phyloP scores from a whole-genome alignment of 2,329 filamentous ascomycete genomes.

The Alternaria ethzedia region DNA sequence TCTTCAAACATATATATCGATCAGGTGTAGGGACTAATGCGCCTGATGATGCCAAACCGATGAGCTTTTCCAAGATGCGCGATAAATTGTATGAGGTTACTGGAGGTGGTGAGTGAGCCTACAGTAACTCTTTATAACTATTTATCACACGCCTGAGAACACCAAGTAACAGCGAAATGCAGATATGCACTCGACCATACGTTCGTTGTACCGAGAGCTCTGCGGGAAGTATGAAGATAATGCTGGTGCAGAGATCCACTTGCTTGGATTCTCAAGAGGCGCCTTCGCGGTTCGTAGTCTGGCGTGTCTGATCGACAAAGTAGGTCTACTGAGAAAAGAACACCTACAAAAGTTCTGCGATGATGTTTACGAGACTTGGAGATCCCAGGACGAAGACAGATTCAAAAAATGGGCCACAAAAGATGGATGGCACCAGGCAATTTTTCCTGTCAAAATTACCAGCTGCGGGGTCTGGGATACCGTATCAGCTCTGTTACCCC shows the following conservation, averaged over 20 bases:
- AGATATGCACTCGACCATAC: background rate
- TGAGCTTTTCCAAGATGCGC: background rate
- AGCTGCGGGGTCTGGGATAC: background rate
- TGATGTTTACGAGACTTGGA: background rate
- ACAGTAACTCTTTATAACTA: too few species aligned
- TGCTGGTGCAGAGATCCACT: background rate
- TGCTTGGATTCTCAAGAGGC: background rate
- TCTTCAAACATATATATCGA: too few species aligned
- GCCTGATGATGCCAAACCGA: rapidly evolving
- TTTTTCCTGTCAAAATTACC: background rate
- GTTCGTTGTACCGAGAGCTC: rapidly evolving
- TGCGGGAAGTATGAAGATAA: background rate
- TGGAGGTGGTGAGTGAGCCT: too few species aligned
- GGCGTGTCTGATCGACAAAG: too few species aligned
- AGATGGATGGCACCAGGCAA: rapidly evolving
- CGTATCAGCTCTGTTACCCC: too few species aligned
- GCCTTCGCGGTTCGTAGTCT: background rate
- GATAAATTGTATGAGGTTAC: too few species aligned
- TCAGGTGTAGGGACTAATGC: background rate
- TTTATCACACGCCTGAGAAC: too few species aligned
- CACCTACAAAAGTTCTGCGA: rapidly evolving
- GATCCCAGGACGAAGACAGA: background rate
- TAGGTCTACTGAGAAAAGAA: too few species aligned
- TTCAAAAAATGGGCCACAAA: too few species aligned
- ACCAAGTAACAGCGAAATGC: background rate